Percentiles rank a stretch among this genome's conserved stretches.
phyloP scores from a whole-genome alignment of 1,284 basidiomycete species.

The Naganishia sp. region DNA sequence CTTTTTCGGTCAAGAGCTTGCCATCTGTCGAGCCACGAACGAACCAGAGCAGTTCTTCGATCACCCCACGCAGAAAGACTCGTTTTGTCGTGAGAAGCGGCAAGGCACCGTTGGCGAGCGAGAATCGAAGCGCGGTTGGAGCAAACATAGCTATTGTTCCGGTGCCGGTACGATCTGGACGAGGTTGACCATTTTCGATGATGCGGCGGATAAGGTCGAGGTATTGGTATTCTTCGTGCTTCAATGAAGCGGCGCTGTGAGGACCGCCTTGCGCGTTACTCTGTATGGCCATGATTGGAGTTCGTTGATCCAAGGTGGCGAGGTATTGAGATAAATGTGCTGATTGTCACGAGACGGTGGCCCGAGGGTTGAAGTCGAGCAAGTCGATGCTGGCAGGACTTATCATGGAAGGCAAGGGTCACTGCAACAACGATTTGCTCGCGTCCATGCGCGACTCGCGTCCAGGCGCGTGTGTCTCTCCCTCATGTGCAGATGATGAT shows the following conservation, averaged over 20 bases:
- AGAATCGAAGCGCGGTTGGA: slow-evolving; percentile 82
- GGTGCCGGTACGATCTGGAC: slow-evolving; percentile 88
- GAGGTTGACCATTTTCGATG: slow-evolving; percentile 69
- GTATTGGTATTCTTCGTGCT: slow-evolving; percentile 77
- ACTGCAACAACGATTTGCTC: too few relatives aligned
- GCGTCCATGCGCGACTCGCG: too few relatives aligned
- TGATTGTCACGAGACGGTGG: too few relatives aligned
- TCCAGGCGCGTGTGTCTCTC: too few relatives aligned
- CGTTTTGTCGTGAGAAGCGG: slow-evolving; percentile 95
- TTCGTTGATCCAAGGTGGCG: neutral
- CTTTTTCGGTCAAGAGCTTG: slow-evolving; percentile 72
- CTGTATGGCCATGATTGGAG: slow-evolving; percentile 6
- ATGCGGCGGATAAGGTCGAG: slow-evolving; percentile 75
- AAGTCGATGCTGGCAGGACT: too few relatives aligned
- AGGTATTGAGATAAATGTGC: neutral
- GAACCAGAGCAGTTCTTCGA: slow-evolving; percentile 95
- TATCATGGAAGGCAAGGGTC: too few relatives aligned
- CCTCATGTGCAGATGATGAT: too few relatives aligned
- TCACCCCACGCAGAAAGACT: slow-evolving; percentile 86
- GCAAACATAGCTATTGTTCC: slow-evolving; percentile 89
- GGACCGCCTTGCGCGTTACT: neutral
- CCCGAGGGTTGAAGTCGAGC: too few relatives aligned
- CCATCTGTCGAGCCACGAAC: slow-evolving; percentile 83
- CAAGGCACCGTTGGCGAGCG: slow-evolving; percentile 68
- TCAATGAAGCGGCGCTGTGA: neutral